Evolutionary conservation across 2,329 filamentous ascomycete genomes (phyloP).

Genomic region (Coniochaeta sp.): DNA sequence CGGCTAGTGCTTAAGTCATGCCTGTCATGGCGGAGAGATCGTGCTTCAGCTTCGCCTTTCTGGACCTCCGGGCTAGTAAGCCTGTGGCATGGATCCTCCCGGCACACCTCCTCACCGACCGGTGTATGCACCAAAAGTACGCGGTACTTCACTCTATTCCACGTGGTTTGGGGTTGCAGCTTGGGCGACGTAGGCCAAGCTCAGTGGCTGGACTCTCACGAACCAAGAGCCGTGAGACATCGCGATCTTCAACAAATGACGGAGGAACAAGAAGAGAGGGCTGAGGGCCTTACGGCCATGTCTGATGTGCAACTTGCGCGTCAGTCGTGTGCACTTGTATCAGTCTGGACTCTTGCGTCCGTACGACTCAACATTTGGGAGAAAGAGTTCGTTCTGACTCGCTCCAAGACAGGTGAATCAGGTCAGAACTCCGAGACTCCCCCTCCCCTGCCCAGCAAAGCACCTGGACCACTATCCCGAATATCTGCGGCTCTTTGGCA

Average conservation of each 20-base stretch:
- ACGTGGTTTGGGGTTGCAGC: not conserved
- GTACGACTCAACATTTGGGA: no score
- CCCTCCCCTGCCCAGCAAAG: no score
- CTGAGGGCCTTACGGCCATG: not conserved
- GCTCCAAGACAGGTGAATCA: no score
- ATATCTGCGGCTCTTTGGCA: constrained; percentile 3
- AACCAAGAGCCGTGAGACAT: not conserved
- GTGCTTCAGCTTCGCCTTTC: not conserved
- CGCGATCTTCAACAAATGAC: no score
- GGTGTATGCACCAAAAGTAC: no score
- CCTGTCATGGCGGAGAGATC: not conserved
- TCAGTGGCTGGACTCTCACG: no score
- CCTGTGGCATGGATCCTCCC: not conserved
- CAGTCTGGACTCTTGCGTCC: no score
- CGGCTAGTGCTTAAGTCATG: no score
- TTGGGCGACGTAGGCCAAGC: not conserved
- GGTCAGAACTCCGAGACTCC: no score
- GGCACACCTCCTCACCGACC: no score
- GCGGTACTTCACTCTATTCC: not conserved
- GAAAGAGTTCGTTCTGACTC: not conserved
- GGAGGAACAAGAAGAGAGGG: no score
- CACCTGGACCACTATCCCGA: constrained; percentile 8
- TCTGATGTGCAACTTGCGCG: not conserved
- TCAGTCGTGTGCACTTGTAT: no score
- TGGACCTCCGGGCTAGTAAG: not conserved